Evolutionary conservation across 2,329 filamentous ascomycete genomes (phyloP).

Genomic region (Diaporthe helianthi): DNA sequence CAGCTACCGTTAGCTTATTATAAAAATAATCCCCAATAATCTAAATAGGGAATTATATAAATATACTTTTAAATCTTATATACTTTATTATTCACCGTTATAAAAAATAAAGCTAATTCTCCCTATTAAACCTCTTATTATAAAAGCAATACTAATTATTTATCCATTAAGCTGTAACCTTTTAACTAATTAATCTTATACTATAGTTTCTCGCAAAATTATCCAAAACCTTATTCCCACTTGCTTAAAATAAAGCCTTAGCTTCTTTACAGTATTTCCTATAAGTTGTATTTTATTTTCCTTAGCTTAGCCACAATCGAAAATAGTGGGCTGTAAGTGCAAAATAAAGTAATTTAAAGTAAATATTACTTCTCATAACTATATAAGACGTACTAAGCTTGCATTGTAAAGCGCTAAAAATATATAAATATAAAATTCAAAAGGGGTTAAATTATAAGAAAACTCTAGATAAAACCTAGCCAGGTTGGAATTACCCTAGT

Average conservation of each 20-base stretch:
- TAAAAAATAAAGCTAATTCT: too few species aligned
- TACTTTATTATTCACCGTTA: too few species aligned
- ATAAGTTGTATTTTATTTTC: not conserved
- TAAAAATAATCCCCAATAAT: too few species aligned
- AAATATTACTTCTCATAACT: not conserved
- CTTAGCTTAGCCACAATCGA: not conserved
- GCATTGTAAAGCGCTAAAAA: not conserved
- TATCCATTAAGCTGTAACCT: not conserved
- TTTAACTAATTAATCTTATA: not conserved
- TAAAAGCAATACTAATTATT: too few species aligned
- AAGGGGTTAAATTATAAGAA: not conserved
- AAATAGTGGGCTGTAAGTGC: not conserved
- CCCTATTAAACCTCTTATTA: too few species aligned
- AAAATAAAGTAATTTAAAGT: not conserved
- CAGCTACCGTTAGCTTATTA: too few species aligned
- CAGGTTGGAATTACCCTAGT: not conserved
- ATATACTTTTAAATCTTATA: too few species aligned
- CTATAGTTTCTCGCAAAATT: too few species aligned
- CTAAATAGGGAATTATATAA: too few species aligned
- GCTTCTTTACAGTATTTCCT: not conserved
- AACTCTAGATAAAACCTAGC: not conserved
- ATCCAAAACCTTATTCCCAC: not conserved
- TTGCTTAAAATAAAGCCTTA: not conserved
- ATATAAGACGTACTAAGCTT: not conserved
- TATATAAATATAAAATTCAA: not conserved